Base-by-base conservation (phyloP, 768 basidiomycete genomes). In the Cystobasidium tubakii region DNA sequence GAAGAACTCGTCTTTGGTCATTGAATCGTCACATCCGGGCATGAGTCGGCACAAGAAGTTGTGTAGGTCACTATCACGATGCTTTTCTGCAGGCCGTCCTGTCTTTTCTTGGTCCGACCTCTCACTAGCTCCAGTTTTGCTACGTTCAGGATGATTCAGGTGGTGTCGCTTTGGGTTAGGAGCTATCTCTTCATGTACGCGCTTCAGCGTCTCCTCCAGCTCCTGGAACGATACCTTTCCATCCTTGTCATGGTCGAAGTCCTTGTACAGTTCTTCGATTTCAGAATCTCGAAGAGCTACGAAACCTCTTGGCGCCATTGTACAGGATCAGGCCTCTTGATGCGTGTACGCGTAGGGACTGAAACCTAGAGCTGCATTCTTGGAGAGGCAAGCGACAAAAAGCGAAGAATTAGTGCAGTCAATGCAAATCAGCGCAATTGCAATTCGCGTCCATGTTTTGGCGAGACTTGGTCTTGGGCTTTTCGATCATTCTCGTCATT, bases 251-350 rank as follows among this genome's bases (percentile, higher is more conserved):
- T 33, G 50, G 31, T 67, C 66, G 13, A 67, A 50, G 12, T 44
- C 66, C 29, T 67, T 50, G 23, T 50, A 67, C 17, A 67, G 53
- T 17, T 67, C 29, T 17, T 67, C n/a, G 43, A 67, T 67, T 50
- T 67, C 66, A 9, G 44, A 29, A 10, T 67, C 64, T 3, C 33
- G 33, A 15, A 66, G 34, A 27, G 64, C 60, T 27, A 50, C 46
- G n/a, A 50, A 50, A 50, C 15, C n/a, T 50, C 46, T 50, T 50
- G 46, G 46, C 46, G 46, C 46, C 46, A 50, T 50, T 50, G 12
- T n/a, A n/a, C 10, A 9, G 46, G n/a, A 21, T 12, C 10, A 15
- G 15, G 39, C 6, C 7, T 15, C 39, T 39, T 39, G 39, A 39
- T 19, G 7, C 46, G 10, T 50, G 46, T 21, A 17, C n/a, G n/a